These are phyloP conservation scores for Zea mays DNA, from an alignment of 176 grass and related monocot genomes.

Conservation along the genomic window DNA sequence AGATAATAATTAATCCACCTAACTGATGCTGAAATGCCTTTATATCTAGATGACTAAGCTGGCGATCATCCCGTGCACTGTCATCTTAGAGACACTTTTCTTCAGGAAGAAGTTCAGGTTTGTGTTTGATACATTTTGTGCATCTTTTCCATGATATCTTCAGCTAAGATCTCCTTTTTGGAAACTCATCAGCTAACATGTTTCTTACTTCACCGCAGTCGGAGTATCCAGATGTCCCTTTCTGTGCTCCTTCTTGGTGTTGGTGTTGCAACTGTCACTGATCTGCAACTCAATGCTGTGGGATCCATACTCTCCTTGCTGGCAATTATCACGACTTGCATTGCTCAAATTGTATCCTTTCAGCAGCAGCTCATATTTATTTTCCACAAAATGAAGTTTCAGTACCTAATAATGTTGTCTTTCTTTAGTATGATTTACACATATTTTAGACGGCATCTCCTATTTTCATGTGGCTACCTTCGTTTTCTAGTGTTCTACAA, in stretches of 20 bases:
- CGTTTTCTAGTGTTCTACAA: neutral
- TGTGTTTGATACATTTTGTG: slow-evolving; percentile 34
- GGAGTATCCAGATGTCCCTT: slow-evolving; percentile 87
- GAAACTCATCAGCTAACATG: slow-evolving; percentile 25
- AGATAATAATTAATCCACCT: slow-evolving; percentile 48
- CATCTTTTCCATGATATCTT: slow-evolving; percentile 18
- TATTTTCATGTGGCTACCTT: slow-evolving; percentile 4
- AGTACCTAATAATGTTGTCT: neutral
- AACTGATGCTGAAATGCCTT: slow-evolving; percentile 50
- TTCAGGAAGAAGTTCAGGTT: slow-evolving; percentile 98
- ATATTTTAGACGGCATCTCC: neutral
- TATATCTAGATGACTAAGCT: slow-evolving; percentile 92
- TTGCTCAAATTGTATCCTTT: slow-evolving; percentile 99
- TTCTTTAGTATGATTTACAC: slow-evolving; percentile 6
- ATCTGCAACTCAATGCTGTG: slow-evolving; percentile 91
- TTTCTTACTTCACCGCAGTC: slow-evolving; percentile 53
- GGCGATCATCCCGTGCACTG: slow-evolving; percentile 97
- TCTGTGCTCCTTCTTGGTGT: slow-evolving; percentile 90
- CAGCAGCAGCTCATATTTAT: slow-evolving; percentile 27
- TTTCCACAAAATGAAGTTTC: slow-evolving; percentile 9
- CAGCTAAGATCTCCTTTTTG: slow-evolving; percentile 23
- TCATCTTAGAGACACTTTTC: slow-evolving; percentile 98
- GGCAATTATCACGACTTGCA: slow-evolving; percentile 90
- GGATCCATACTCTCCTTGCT: slow-evolving; percentile 92
- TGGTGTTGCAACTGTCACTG: slow-evolving; percentile 97